Base-by-base conservation (phyloP, 2,329 filamentous ascomycete genomes). In the Stagonosporopsis tanaceti region DNA sequence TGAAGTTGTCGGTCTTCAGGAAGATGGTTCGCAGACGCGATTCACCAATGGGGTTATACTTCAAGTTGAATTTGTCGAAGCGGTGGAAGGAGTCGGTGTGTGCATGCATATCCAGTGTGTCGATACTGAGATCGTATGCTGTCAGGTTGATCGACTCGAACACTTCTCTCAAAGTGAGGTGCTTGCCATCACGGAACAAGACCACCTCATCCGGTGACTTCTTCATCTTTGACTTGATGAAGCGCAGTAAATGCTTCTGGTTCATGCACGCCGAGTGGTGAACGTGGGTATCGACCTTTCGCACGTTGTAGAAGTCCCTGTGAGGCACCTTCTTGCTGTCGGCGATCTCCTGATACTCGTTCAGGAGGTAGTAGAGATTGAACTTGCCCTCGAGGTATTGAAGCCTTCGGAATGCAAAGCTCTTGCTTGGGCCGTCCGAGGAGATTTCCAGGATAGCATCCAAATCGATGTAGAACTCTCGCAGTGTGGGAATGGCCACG, bases 181-280 rank as follows among this genome's bases (percentile, higher is more conserved):
- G 87, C 76, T 94, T 96, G 58, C 91, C 94, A 76, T 99, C 95
- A 72, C 95, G 87, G 76, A 88, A 96, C 41, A 99, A 85, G 6
- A 99, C 95, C 30, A 95, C 87, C 79, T 99, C 95, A 70, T 98
- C 91, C 0, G 93, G 93, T 17, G 87, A 95, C 78, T 97, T 99
- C 85, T 97, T 98, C 92, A 99, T 97, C 80, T 99, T 99, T 79
- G 93, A 97, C 79, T 99, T 99, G 82, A 99, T 99, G 78, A 99
- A 99, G 52, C 95, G 92, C 59, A 99, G 82, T 55, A 99, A 80
- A 84, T 99, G 95, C 79, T 99, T 99, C 78, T 99, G 95, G 74
- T 99, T 99, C 95, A 99, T 99, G 76, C 95, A 99, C 24, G 95
- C 95, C 15, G 95, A 99, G 77, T 99, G 95, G 75, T 99, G 95